Evolutionary conservation across 192 early-diverging fungal species (phyloP).

Genomic region (Podila horticola): DNA sequence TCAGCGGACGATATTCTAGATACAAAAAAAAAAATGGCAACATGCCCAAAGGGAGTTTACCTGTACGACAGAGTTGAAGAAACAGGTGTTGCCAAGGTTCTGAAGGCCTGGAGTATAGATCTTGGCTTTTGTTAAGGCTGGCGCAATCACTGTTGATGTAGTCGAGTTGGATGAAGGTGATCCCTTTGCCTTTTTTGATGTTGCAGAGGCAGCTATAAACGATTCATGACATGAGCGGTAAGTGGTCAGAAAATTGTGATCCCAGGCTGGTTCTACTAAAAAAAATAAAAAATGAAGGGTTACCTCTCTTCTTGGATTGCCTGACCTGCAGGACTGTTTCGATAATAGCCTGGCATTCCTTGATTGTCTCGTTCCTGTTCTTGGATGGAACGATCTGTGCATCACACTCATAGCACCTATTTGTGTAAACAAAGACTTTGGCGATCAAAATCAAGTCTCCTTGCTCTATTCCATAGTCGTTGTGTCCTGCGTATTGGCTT

Average conservation of each 20-base stretch:
- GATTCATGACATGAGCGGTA: not conserved
- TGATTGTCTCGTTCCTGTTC: constrained; percentile 36
- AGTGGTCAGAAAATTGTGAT: not conserved
- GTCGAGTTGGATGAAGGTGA: not conserved
- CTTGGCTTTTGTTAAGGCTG: constrained; percentile 12
- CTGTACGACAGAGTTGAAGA: constrained; percentile 83
- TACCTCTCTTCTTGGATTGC: constrained; percentile 34
- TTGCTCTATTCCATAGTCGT: too few species aligned
- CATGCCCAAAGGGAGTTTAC: constrained; percentile 4
- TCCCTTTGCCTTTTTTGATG: constrained; percentile 21
- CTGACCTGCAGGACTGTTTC: constrained; percentile 10
- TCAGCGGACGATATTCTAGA: not conserved
- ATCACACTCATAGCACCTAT: constrained; percentile 53
- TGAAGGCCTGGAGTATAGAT: constrained; percentile 61
- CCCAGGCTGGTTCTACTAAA: not conserved
- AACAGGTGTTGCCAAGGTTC: constrained; percentile 86
- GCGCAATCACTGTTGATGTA: not conserved
- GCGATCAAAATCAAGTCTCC: too few species aligned
- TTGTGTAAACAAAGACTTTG: not conserved
- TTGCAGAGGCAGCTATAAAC: not conserved
- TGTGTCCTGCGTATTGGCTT: too few species aligned
- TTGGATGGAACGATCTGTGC: constrained; percentile 16
- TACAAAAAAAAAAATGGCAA: not conserved
- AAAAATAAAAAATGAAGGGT: not conserved
- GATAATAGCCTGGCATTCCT: constrained; percentile 21